These are phyloP conservation scores for Maudiozyma bulderi DNA, from an alignment of 805 yeast genomes.

Conservation along the genomic window DNA sequence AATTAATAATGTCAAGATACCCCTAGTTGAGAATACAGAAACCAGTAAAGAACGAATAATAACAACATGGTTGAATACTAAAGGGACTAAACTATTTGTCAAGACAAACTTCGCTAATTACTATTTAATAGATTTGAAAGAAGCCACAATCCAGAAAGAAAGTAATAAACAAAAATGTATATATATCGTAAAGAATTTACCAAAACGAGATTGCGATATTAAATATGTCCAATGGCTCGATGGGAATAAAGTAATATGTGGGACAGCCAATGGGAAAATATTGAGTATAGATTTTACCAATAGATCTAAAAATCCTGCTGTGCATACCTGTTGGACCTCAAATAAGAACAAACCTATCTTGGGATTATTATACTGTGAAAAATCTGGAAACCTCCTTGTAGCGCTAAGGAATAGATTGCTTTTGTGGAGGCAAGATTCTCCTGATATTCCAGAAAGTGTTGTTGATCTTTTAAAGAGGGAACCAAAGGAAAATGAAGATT, in stretches of 20 bases:
- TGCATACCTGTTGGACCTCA: neutral
- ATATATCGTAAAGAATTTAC: constrained; percentile 10
- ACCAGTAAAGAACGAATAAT: constrained; percentile 16
- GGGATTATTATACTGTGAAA: constrained; percentile 15
- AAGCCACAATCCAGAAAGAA: neutral
- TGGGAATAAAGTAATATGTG: constrained; percentile 13
- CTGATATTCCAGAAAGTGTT: neutral
- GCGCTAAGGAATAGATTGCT: constrained; percentile 15
- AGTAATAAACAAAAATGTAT: neutral
- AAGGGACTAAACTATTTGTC: constrained; percentile 13
- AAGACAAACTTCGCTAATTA: constrained; percentile 27
- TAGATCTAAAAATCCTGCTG: neutral
- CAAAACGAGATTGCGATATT: constrained; percentile 19
- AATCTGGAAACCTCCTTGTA: constrained; percentile 9
- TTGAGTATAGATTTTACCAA: constrained; percentile 9
- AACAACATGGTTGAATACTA: constrained; percentile 19
- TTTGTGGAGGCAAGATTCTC: constrained; percentile 11
- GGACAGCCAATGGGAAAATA: constrained; percentile 17
- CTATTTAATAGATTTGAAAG: constrained; percentile 12
- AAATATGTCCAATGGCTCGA: constrained; percentile 16
- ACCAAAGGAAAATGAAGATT: constrained; percentile 31
- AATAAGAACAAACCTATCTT: constrained; percentile 11
- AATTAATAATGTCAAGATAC: constrained; percentile 36
- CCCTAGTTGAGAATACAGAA: constrained; percentile 13
- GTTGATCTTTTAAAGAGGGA: constrained; percentile 16